Evolutionary conservation across 257 asterid genomes (phyloP).

Genomic region (Agastache rugosa): DNA sequence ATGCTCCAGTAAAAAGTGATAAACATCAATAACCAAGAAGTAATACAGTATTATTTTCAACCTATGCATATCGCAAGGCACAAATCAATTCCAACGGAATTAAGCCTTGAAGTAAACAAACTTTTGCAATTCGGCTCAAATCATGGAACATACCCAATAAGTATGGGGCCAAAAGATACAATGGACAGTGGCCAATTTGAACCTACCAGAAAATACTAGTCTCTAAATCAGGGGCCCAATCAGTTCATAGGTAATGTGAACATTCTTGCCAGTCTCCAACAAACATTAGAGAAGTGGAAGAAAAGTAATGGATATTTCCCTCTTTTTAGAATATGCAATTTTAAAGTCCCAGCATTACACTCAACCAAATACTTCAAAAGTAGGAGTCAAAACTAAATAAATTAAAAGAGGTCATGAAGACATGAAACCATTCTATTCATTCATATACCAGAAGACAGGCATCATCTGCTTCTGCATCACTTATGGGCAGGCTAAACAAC

Average conservation of each 20-base stretch:
- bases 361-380: not conserved
- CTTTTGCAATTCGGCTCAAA: not conserved
- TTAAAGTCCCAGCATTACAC: not conserved
- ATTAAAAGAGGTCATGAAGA: not conserved
- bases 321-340: constrained; percentile 14
- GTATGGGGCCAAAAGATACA: not conserved
- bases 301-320: not conserved
- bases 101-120: no score
- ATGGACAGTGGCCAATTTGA: not conserved
- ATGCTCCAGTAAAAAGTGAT: constrained; percentile 4
- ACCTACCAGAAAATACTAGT: not conserved
- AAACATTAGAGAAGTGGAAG: constrained; percentile 8
- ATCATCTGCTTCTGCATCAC: constrained; percentile 4
- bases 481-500: not conserved
- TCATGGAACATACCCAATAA: not conserved
- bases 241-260: not conserved
- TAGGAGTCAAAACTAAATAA: not conserved
- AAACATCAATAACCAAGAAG: constrained; percentile 5
- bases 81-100: not conserved
- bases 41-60: not conserved
- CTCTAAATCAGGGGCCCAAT: not conserved
- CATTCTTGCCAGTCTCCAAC: not conserved
- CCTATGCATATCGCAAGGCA: not conserved
- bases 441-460: not conserved
- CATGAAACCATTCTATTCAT: not conserved